These are phyloP conservation scores for Abelmoschus esculentus DNA, from an alignment of 345 rosid genomes.

Conservation along the genomic window DNA sequence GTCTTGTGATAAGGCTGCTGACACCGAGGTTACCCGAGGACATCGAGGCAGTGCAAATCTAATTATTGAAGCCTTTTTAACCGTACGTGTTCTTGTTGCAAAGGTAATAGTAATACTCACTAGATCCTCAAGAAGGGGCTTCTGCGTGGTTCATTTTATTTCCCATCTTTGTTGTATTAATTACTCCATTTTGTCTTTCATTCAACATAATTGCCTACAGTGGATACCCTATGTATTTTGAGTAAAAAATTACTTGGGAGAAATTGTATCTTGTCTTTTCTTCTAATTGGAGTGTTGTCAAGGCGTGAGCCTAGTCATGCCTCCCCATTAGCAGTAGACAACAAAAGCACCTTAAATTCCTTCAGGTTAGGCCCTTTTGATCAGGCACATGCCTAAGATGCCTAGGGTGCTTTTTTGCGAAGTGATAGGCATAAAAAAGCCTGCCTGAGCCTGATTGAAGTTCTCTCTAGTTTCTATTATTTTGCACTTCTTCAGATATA, in stretches of 20 bases:
- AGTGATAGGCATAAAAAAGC: too few relatives aligned
- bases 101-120: slow-evolving; percentile 44
- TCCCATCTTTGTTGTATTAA: background rate
- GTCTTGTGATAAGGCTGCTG: slow-evolving; percentile 63
- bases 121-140: background rate
- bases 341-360: too few relatives aligned
- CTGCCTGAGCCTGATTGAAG: too few relatives aligned
- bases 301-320: too few relatives aligned
- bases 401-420: too few relatives aligned
- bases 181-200: background rate
- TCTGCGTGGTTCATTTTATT: background rate
- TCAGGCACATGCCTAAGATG: too few relatives aligned
- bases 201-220: background rate
- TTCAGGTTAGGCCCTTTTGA: too few relatives aligned
- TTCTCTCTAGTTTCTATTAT: too few relatives aligned
- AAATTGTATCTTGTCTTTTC: background rate
- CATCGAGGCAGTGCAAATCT: slow-evolving; percentile 76
- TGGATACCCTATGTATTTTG: background rate
- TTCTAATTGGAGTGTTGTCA: background rate
- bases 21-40: slow-evolving; percentile 70
- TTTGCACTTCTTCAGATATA: too few relatives aligned
- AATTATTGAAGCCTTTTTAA: slow-evolving; percentile 67
- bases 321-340: too few relatives aligned
- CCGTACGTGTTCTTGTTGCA: slow-evolving; percentile 74
- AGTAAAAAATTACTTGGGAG: background rate